Evolutionary conservation across 306 rosid genomes (phyloP).

Genomic region (Herpetospermum pedunculosum): DNA sequence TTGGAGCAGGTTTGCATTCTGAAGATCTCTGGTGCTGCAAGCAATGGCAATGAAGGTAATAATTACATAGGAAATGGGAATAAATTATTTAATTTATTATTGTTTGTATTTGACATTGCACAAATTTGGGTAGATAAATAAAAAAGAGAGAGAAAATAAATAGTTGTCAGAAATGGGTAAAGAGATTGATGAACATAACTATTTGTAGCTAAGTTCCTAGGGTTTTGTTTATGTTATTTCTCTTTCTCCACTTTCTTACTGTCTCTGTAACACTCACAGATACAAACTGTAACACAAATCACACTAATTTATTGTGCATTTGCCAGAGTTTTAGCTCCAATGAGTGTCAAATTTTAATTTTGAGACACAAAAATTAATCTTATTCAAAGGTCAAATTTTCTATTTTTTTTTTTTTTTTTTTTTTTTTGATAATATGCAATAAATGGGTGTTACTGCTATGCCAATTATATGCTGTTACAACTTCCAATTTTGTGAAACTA

Average conservation of each 20-base stretch:
- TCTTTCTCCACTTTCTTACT: not conserved
- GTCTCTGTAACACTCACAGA: not conserved
- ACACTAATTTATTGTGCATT: not conserved
- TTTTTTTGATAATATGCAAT: not conserved
- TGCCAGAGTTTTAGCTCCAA: not conserved
- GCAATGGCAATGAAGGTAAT: not conserved
- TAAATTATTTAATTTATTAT: no score
- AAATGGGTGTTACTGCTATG: not conserved
- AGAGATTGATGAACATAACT: not conserved
- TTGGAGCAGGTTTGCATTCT: not conserved
- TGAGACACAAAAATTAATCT: not conserved
- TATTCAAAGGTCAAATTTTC: conserved; percentile 2
- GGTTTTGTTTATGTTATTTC: conserved; percentile 11
- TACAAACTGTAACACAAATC: no score
- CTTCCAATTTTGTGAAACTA: not conserved
- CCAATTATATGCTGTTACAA: not conserved
- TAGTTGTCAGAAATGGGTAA: not conserved
- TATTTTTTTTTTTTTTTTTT: not conserved
- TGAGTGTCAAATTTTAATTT: not conserved
- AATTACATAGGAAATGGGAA: conserved; percentile 2
- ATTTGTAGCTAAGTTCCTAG: conserved; percentile 10
- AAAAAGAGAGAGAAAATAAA: not conserved
- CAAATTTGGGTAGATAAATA: no score
- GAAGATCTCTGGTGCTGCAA: not conserved
- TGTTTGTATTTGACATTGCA: no score